These are phyloP conservation scores for Cymbidium sinense DNA, from an alignment of 106 monocot species.

Conservation along the genomic window DNA sequence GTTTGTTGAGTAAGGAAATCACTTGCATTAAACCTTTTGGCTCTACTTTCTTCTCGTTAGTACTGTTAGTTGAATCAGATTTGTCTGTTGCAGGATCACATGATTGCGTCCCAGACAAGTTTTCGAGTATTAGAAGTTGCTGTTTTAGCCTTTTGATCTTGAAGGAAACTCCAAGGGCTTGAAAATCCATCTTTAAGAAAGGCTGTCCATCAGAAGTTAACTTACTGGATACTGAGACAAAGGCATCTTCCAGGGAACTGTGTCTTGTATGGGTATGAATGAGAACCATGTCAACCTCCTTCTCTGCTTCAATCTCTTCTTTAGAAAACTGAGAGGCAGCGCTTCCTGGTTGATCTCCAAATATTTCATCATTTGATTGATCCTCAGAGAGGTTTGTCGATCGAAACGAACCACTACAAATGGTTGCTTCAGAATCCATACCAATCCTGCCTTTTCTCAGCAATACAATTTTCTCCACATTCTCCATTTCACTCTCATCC, in stretches of 20 bases:
- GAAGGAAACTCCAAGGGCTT: conserved; percentile 68
- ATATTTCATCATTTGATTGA: neutral
- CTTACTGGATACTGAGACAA: neutral
- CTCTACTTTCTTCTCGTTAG: conserved; percentile 17
- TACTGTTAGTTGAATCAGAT: conserved; percentile 2
- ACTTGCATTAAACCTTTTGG: conserved; percentile 33
- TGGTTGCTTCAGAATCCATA: neutral
- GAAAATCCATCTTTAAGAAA: conserved; percentile 64
- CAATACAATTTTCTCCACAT: neutral
- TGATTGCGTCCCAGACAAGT: conserved; percentile 25
- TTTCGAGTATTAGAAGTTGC: conserved; percentile 61
- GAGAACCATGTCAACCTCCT: conserved; percentile 23
- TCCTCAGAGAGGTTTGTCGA: neutral
- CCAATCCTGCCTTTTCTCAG: neutral
- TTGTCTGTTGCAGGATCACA: neutral
- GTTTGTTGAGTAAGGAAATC: conserved; percentile 62
- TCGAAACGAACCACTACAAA: neutral
- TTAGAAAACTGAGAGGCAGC: neutral
- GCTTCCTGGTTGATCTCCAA: neutral
- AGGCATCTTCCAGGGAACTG: conserved; percentile 10
- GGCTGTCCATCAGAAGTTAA: neutral
- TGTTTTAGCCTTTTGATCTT: conserved; percentile 90
- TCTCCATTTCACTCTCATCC: conserved; percentile 6
- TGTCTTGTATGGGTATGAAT: neutral
- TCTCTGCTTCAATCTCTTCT: conserved; percentile 54